A percentile compares a stretch with the other conserved stretches of the same genome.
Conservation (phyloP, 331 rosid genomes). For the Malus hybrid region DNA sequence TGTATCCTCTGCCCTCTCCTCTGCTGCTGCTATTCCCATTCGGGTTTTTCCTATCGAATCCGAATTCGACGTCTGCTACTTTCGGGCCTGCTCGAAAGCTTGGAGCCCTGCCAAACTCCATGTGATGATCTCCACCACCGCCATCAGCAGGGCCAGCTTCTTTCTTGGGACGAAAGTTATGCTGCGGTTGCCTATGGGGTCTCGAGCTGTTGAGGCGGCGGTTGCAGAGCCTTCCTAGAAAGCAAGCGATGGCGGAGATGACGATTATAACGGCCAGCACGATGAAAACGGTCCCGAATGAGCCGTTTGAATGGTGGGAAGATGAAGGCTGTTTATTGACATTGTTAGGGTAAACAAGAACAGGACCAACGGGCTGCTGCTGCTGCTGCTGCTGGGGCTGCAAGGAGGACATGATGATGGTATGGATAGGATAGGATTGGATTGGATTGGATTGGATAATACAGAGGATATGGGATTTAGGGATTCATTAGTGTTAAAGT, state of each 20-base stretch:
- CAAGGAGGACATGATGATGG: not conserved
- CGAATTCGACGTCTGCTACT: slow-evolving; percentile 51
- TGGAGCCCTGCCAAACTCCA: slow-evolving; percentile 5
- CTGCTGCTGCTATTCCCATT: slow-evolving; percentile 18
- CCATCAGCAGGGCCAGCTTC: not conserved
- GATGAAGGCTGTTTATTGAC: slow-evolving; percentile 30
- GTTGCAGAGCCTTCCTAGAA: slow-evolving; percentile 71
- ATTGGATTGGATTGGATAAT: not conserved
- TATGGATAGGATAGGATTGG: not conserved
- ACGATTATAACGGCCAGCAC: slow-evolving; percentile 69
- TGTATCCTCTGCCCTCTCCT: slow-evolving; percentile 26
- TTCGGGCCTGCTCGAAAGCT: slow-evolving; percentile 4
- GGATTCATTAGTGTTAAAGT: slow-evolving; percentile 9
- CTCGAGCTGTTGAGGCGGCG: slow-evolving; percentile 28
- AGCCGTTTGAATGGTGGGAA: slow-evolving; percentile 64
- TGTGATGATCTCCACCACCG: not conserved
- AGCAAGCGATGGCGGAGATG: slow-evolving; percentile 64
- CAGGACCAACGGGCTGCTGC: slow-evolving; percentile 33
- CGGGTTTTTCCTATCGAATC: slow-evolving; percentile 44
- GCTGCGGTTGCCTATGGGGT: slow-evolving; percentile 28
- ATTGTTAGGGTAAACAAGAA: slow-evolving; percentile 47
- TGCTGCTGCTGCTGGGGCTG: slow-evolving; percentile 24
- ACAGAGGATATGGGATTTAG: not conserved
- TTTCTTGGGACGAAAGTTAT: slow-evolving; percentile 27
- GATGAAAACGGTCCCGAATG: slow-evolving; percentile 81